These are phyloP conservation scores for Nitzschia palea DNA, from an alignment of 108 stramenopile species.

Conservation along the genomic window DNA sequence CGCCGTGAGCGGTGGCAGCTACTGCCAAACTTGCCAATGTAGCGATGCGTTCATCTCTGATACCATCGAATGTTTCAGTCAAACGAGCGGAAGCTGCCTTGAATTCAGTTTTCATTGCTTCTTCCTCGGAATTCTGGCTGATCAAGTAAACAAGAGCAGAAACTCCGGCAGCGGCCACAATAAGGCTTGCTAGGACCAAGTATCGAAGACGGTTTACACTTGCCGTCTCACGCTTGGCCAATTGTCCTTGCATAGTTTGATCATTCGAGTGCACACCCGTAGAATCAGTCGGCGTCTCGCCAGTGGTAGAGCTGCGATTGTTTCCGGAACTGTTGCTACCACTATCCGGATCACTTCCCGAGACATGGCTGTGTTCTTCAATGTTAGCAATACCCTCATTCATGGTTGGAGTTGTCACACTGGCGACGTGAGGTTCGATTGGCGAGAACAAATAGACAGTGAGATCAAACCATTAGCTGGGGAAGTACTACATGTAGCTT, in stretches of 20 bases:
- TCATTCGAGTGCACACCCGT: too few relatives aligned
- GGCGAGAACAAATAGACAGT: too few relatives aligned
- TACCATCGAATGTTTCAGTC: slow-evolving; percentile 13
- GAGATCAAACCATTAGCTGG: too few relatives aligned
- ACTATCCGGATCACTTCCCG: too few relatives aligned
- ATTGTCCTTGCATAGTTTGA: neutral
- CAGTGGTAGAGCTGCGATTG: too few relatives aligned
- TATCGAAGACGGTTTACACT: slow-evolving; percentile 1
- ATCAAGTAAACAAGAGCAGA: neutral
- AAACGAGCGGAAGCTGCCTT: neutral
- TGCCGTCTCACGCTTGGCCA: neutral
- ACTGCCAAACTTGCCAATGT: slow-evolving; percentile 6
- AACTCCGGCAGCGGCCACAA: neutral
- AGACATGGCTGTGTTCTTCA: too few relatives aligned
- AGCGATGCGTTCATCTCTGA: neutral
- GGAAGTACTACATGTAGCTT: too few relatives aligned
- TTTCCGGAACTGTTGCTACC: too few relatives aligned
- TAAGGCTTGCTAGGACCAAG: neutral
- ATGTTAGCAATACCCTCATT: too few relatives aligned
- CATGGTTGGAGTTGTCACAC: too few relatives aligned
- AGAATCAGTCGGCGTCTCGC: too few relatives aligned
- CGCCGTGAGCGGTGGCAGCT: slow-evolving; percentile 12
- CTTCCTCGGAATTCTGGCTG: neutral
- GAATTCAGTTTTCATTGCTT: neutral
- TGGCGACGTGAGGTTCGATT: too few relatives aligned